phyloP scores from a whole-genome alignment of 2,329 filamentous ascomycete genomes.

The Alternaria angustiovoidea region DNA sequence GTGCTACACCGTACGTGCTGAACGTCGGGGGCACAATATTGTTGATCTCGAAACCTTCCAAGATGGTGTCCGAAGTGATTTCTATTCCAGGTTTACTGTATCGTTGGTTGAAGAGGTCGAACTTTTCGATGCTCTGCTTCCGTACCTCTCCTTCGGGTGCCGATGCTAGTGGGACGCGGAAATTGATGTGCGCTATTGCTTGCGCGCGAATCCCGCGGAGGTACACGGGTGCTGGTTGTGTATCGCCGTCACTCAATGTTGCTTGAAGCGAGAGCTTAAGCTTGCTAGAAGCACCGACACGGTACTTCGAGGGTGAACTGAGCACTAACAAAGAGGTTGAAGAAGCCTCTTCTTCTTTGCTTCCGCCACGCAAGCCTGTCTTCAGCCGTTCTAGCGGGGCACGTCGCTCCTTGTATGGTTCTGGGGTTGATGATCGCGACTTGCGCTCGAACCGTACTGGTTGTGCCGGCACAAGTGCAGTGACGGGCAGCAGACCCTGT shows the following conservation, averaged over 20 bases:
- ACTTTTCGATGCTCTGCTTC: constrained; percentile 19
- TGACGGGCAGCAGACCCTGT: neutral
- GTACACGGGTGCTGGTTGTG: constrained; percentile 19
- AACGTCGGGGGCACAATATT: constrained; percentile 28
- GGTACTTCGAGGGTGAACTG: constrained; percentile 18
- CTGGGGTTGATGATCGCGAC: constrained; percentile 20
- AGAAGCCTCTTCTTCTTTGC: constrained; percentile 16
- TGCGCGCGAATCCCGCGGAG: constrained; percentile 33
- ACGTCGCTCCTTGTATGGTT: constrained; percentile 11
- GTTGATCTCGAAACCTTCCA: constrained; percentile 25
- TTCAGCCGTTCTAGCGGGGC: constrained; percentile 18
- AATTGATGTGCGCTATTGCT: constrained; percentile 21
- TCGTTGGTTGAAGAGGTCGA: constrained; percentile 30
- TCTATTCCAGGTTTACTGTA: constrained; percentile 29
- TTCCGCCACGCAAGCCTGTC: constrained; percentile 10
- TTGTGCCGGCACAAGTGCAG: constrained; percentile 8
- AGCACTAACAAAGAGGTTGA: constrained; percentile 26
- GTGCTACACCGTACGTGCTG: constrained; percentile 26
- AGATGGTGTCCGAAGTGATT: constrained; percentile 11
- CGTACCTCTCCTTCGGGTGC: constrained; percentile 17
- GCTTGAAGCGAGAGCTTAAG: constrained; percentile 26
- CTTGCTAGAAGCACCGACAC: constrained; percentile 20
- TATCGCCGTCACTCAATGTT: constrained; percentile 7
- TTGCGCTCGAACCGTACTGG: constrained; percentile 24
- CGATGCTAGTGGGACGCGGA: constrained; percentile 22